phyloP scores from a whole-genome alignment of 768 basidiomycete species.

The Leccinum truebloodii region DNA sequence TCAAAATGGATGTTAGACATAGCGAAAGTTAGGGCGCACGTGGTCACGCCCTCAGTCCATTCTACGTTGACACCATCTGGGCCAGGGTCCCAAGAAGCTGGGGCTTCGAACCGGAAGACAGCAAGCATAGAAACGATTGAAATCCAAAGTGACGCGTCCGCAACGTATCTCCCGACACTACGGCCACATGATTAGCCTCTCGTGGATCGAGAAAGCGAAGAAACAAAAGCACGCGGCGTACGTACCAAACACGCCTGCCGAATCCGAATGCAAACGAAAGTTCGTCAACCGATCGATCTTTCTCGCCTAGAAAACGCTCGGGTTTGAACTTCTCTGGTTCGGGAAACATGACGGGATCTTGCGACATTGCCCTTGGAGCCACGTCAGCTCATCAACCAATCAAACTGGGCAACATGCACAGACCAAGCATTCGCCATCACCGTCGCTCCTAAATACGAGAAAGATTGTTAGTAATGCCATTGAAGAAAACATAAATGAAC shows the following conservation, averaged over 20 bases:
- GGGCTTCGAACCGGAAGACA: constrained; percentile 16
- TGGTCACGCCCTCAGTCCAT: constrained; percentile 23
- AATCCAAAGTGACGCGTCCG: constrained; percentile 39
- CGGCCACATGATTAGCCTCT: not conserved
- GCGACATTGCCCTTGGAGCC: constrained; percentile 33
- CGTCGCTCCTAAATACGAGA: constrained; percentile 17
- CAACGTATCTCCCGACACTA: constrained; percentile 45
- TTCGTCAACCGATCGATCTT: constrained; percentile 6
- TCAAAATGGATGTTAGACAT: not conserved
- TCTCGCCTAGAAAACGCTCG: constrained; percentile 31
- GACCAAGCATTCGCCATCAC: constrained; percentile 24
- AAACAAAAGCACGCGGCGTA: too few relatives aligned
- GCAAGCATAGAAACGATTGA: constrained; percentile 24
- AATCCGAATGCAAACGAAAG: constrained; percentile 35
- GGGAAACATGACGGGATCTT: constrained; percentile 38
- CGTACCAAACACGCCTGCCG: constrained; percentile 41
- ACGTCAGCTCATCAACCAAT: not conserved
- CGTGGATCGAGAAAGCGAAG: not conserved
- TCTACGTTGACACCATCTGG: constrained; percentile 21
- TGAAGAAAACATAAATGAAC: constrained; percentile 11
- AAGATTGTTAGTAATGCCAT: not conserved
- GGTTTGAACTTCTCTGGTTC: constrained; percentile 42
- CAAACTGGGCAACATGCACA: not conserved
- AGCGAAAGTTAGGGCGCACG: constrained; percentile 14
- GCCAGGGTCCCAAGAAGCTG: constrained; percentile 18